These are phyloP conservation scores for Plantago ovata DNA, from an alignment of 257 asterid genomes.

Conservation along the genomic window DNA sequence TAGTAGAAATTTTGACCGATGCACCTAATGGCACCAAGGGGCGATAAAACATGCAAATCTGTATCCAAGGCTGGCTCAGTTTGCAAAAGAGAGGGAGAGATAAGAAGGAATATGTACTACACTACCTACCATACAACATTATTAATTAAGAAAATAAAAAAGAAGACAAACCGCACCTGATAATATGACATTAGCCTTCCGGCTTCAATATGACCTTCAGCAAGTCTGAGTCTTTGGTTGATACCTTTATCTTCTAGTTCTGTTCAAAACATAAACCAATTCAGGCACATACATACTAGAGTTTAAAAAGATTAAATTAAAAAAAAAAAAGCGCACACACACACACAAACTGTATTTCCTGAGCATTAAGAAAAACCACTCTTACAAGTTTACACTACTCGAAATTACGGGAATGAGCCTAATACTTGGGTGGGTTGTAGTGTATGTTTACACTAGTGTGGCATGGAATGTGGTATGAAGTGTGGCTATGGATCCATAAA, in stretches of 20 bases:
- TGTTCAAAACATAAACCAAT: slow-evolving; percentile 25
- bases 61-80: slow-evolving; percentile 11
- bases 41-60: slow-evolving; percentile 1
- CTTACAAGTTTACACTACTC: too few species aligned
- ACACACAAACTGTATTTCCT: too few species aligned
- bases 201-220: slow-evolving; percentile 93
- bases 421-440: too few species aligned
- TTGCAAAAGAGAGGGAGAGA: slow-evolving; percentile 14
- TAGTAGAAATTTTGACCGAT: not conserved
- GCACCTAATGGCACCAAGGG: slow-evolving; percentile 6
- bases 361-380: too few species aligned
- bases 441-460: too few species aligned
- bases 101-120: slow-evolving; percentile 1
- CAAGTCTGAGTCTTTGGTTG: slow-evolving; percentile 59
- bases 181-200: slow-evolving; percentile 79
- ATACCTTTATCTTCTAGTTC: slow-evolving; percentile 51
- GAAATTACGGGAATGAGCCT: too few species aligned
- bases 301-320: not conserved
- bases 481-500: too few species aligned
- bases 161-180: slow-evolving; percentile 47
- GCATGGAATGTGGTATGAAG: too few species aligned
- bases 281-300: slow-evolving; percentile 25
- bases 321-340: not conserved
- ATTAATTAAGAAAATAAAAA: slow-evolving; percentile 5
- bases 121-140: not conserved